Percentiles rank a stretch among this genome's conserved stretches.
These are phyloP conservation scores for Termitomyces sp. DNA, from an alignment of 768 basidiomycete genomes.

Conservation along the genomic window DNA sequence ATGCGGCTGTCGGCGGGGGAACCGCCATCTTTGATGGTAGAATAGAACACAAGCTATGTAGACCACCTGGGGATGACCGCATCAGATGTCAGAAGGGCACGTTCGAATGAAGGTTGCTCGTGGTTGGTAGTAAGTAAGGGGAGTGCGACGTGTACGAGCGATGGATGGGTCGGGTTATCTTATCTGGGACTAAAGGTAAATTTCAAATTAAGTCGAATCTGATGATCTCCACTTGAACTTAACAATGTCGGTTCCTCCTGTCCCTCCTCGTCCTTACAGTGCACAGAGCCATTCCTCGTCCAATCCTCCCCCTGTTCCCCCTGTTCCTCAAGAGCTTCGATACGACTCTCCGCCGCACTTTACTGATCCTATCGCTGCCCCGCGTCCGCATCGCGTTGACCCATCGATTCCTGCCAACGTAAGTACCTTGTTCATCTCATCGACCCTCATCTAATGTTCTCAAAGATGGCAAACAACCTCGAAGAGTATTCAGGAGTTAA, in stretches of 20 bases:
- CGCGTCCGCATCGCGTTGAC: slow-evolving; percentile 58
- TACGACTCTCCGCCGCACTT: slow-evolving; percentile 44
- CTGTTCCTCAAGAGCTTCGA: slow-evolving; percentile 20
- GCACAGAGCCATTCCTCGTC: slow-evolving; percentile 8
- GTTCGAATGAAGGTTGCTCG: not conserved
- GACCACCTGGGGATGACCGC: not conserved
- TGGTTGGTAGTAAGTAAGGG: too few relatives aligned
- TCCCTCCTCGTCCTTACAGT: slow-evolving; percentile 25
- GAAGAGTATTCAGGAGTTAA: slow-evolving; percentile 35
- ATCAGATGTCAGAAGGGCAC: not conserved
- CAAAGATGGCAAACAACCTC: slow-evolving; percentile 59
- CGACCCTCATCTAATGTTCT: slow-evolving; percentile 1
- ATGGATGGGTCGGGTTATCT: not conserved
- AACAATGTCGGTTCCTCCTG: slow-evolving; percentile 19
- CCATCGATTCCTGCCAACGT: slow-evolving; percentile 60
- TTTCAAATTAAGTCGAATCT: not conserved
- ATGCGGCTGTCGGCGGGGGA: not conserved
- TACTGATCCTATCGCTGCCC: slow-evolving; percentile 54
- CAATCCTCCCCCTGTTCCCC: slow-evolving; percentile 23
- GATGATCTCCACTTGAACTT: not conserved
- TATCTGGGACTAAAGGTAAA: not conserved
- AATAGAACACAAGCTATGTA: not conserved
- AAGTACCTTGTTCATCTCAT: slow-evolving; percentile 21
- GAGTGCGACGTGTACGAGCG: too few relatives aligned
- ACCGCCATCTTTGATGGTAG: not conserved